Evolutionary conservation across 1,284 basidiomycete species (phyloP), one percentile per base, ranked within the genome.

Genomic region (Pyrrhoderma noxium): DNA sequence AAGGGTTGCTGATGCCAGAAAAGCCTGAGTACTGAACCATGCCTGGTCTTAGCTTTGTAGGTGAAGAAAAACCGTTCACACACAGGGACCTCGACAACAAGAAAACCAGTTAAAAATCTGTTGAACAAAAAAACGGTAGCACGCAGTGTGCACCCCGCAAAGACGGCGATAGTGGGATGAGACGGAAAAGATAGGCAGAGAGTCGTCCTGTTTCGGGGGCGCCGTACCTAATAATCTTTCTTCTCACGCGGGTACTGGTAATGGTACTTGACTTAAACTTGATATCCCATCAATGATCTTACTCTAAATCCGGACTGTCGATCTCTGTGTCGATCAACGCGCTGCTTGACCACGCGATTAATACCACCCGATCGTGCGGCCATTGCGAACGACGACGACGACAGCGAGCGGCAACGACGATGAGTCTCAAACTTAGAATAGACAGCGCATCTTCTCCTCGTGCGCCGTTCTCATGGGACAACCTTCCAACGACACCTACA

Each of bases 391-490:
- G 27, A 5, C 7, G 27, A 31, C 27, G 27, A 31, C 27, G 27
- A 31, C 27, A 11, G n/a, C n/a, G n/a, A n/a, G n/a, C n/a, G n/a
- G 11, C 27, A 11, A 31, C 27, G 27, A 31, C 70, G 55, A 73
- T 78, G 73, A 69, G 76, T 39, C 69, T 85, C 58, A 82, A 76
- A 61, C 74, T 85, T 54, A 81, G 77, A 66, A 73, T 73, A 2
- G 63, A 61, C 19, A 58, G 59, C 7, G 65, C 67, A 2, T 67
- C 69, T 8, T 49, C 57, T 9, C 70, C 65, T 7, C 63, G 68
- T 8, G 58, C 71, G 0, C 67, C 76, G 0, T 83, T 87, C 59
- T 73, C 77, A 11, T 86, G 83, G 78, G 74, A 79, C 38, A 68
- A 68, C 2, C 58, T 74, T 3, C 65, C 69, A 1, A 62, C 67